phyloP scores from a whole-genome alignment of 1,284 basidiomycete genomes.

The Ustilago esculenta region DNA sequence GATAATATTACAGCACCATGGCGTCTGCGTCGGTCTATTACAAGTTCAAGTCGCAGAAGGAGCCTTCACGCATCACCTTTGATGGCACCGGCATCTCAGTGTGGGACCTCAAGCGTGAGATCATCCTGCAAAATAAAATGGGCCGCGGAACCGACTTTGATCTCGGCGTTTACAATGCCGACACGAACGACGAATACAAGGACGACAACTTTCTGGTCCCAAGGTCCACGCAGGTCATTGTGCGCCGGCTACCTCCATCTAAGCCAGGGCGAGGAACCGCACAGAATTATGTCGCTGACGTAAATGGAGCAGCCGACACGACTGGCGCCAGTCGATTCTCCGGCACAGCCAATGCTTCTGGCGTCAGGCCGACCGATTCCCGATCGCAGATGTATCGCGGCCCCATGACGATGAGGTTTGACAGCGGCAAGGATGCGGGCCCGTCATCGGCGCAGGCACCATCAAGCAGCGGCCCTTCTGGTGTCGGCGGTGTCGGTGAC shows the following conservation, averaged over 20 bases:
- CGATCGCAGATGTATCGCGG: conserved; percentile 42
- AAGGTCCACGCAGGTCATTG: conserved; percentile 90
- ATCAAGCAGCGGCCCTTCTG: neutral
- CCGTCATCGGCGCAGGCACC: conserved; percentile 3
- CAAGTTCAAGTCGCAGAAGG: conserved; percentile 93
- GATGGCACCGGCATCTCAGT: conserved; percentile 98
- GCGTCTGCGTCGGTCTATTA: conserved; percentile 80
- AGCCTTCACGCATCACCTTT: conserved; percentile 94
- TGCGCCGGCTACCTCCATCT: conserved; percentile 84
- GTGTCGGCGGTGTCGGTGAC: neutral
- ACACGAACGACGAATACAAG: conserved; percentile 76
- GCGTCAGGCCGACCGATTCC: conserved; percentile 22
- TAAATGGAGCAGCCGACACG: conserved; percentile 56
- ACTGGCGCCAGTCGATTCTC: conserved; percentile 30
- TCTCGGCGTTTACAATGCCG: conserved; percentile 76
- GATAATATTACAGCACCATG: conserved; percentile 39
- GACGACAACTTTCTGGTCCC: conserved; percentile 92
- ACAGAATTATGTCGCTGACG: conserved; percentile 80
- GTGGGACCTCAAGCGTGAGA: conserved; percentile 98
- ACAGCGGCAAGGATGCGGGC: conserved; percentile 66
- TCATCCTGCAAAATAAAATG: conserved; percentile 94
- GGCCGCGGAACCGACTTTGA: conserved; percentile 97
- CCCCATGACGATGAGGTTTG: conserved; percentile 86
- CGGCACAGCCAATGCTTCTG: conserved; percentile 27
- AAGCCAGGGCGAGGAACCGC: conserved; percentile 92